These are phyloP conservation scores for Ulota crispa DNA, from an alignment of 225 moss, liverwort and hornwort genomes.

Conservation along the genomic window DNA sequence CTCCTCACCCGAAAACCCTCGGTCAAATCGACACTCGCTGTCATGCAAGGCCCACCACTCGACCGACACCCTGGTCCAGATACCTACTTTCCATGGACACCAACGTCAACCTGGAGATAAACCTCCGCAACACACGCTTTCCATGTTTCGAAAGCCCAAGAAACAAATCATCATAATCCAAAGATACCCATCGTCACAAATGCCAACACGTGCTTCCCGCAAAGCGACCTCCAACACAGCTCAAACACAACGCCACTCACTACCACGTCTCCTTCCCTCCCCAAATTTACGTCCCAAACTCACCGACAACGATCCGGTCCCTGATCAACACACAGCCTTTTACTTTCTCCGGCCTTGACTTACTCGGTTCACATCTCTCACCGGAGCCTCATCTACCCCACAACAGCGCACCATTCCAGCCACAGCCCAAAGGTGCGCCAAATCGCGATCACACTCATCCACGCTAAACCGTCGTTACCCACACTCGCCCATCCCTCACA, in stretches of 20 bases:
- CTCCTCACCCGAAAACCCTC: not conserved
- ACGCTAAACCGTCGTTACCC: not conserved
- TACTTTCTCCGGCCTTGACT: not conserved
- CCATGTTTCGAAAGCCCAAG: not conserved
- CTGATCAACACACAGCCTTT: not conserved
- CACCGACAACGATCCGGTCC: conserved; percentile 23
- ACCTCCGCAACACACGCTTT: not conserved
- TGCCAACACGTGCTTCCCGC: conserved; percentile 1
- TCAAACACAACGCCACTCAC: not conserved
- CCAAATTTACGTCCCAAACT: conserved; percentile 9
- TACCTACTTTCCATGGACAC: not conserved
- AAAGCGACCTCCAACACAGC: not conserved
- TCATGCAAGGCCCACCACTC: not conserved
- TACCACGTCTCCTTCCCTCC: conserved; percentile 23
- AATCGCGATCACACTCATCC: conserved; percentile 22
- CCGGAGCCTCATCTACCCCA: not conserved
- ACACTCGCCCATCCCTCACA: no score
- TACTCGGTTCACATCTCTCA: not conserved
- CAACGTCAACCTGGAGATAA: not conserved
- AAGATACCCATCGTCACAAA: not conserved
- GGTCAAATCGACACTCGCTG: not conserved
- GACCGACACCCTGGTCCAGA: not conserved
- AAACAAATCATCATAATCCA: not conserved
- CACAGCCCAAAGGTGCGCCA: conserved; percentile 8
- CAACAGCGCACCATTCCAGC: conserved; percentile 4